Conservation (phyloP, 148 eudicot species). For the Tetragonia tetragonoides region DNA sequence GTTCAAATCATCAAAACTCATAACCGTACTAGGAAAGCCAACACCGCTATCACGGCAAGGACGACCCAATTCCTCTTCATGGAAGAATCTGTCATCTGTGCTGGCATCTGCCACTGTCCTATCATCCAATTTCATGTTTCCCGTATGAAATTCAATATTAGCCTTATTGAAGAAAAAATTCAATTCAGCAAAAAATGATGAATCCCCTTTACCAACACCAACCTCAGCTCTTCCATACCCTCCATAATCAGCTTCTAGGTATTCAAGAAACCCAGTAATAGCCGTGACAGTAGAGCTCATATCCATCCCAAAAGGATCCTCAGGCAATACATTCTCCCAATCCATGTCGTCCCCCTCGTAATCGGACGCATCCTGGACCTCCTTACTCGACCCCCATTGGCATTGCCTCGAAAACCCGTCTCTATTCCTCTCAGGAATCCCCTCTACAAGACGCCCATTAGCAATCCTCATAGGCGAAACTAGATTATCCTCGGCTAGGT, state of each 20-base stretch:
- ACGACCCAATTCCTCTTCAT: constrained; percentile 20
- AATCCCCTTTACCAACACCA: constrained; percentile 35
- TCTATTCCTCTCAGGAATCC: constrained; percentile 39
- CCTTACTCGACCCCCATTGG: constrained; percentile 30
- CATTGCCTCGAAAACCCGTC: constrained; percentile 33
- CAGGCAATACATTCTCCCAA: constrained; percentile 62
- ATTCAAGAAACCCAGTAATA: constrained; percentile 75
- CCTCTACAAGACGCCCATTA: constrained; percentile 48
- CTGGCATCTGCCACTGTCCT: constrained; percentile 15
- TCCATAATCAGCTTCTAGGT: constrained; percentile 36
- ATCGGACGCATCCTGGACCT: constrained; percentile 30
- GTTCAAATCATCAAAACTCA: not conserved
- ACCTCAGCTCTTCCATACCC: constrained; percentile 34
- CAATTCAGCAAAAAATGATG: constrained; percentile 46
- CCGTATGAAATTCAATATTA: constrained; percentile 40
- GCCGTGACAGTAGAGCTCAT: constrained; percentile 70
- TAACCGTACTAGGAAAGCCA: constrained; percentile 15
- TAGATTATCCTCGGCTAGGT: constrained; percentile 49
- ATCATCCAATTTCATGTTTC: constrained; percentile 28
- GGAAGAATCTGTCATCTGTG: constrained; percentile 8
- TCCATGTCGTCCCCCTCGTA: constrained; percentile 38
- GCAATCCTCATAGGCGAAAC: constrained; percentile 53
- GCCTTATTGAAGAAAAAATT: constrained; percentile 52
- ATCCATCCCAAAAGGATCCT: constrained; percentile 94
- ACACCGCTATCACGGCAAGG: constrained; percentile 22